phyloP scores from a whole-genome alignment of 441 rosid genomes.

The Geranium incanum region DNA sequence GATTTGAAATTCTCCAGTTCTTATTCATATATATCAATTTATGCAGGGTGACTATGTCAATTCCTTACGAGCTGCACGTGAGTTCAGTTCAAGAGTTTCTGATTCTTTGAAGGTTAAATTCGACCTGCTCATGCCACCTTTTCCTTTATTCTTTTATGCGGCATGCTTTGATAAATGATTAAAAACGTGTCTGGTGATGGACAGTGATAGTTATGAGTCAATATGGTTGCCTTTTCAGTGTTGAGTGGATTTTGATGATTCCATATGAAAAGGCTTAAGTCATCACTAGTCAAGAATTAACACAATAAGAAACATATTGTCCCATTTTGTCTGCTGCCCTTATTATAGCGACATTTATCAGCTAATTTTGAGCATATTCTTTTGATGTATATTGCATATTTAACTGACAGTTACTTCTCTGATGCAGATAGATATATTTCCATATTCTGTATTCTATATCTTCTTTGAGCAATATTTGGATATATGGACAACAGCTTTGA shows the following conservation, averaged over 20 bases:
- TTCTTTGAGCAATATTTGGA: constrained; percentile 75
- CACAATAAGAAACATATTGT: too few relatives aligned
- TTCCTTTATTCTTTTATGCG: neutral
- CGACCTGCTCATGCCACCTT: neutral
- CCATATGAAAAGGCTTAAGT: too few relatives aligned
- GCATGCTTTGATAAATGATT: too few relatives aligned
- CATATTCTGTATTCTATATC: constrained; percentile 70
- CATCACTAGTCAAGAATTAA: too few relatives aligned
- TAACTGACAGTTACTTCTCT: constrained; percentile 21
- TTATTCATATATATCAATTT: constrained; percentile 19
- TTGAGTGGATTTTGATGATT: too few relatives aligned
- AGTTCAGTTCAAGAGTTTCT: constrained; percentile 57
- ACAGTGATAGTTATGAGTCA: neutral
- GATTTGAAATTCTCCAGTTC: too few relatives aligned
- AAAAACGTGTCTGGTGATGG: neutral
- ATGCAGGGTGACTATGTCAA: constrained; percentile 60
- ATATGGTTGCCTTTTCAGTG: too few relatives aligned
- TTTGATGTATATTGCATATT: neutral
- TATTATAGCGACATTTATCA: too few relatives aligned
- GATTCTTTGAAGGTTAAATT: constrained; percentile 45
- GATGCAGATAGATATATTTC: constrained; percentile 59
- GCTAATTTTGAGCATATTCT: neutral
- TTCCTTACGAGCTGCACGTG: constrained; percentile 63
- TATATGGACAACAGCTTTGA: constrained; percentile 59
- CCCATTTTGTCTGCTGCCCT: too few relatives aligned